Evolutionary conservation across 139 green algal species (phyloP).

Genomic region (Tetraselmis striata): DNA sequence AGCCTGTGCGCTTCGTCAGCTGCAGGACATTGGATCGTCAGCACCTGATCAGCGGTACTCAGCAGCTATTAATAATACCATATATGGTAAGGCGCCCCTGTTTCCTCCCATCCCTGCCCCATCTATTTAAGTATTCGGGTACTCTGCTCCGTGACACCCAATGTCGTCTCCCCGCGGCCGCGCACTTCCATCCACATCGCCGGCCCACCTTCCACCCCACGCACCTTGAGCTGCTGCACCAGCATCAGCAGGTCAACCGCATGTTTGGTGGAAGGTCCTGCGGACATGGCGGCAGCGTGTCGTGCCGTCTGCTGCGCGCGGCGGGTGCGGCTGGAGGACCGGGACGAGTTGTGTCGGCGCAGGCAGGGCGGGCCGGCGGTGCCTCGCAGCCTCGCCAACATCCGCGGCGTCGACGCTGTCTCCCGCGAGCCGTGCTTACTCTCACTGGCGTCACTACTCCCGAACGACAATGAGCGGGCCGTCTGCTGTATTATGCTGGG

Average conservation of each 20-base stretch:
- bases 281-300: background rate
- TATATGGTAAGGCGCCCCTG: background rate
- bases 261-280: background rate
- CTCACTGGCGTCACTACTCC: too few relatives aligned
- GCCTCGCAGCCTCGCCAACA: too few relatives aligned
- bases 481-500: too few relatives aligned
- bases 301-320: too few relatives aligned
- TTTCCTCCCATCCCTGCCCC: background rate
- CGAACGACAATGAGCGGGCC: too few relatives aligned
- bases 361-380: too few relatives aligned
- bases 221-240: conserved; percentile 70
- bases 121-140: background rate
- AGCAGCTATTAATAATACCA: background rate
- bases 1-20: conserved; percentile 79
- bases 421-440: too few relatives aligned
- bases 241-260: conserved; percentile 67
- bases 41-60: background rate
- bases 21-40: conserved; percentile 24
- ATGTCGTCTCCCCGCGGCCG: background rate
- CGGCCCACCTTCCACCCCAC: background rate
- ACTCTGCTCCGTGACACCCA: too few relatives aligned
- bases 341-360: too few relatives aligned
- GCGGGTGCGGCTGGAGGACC: too few relatives aligned
- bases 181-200: background rate
- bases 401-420: too few relatives aligned